Conservation (phyloP, 2,329 filamentous ascomycete genomes). For the Apiospora saccharicola region DNA sequence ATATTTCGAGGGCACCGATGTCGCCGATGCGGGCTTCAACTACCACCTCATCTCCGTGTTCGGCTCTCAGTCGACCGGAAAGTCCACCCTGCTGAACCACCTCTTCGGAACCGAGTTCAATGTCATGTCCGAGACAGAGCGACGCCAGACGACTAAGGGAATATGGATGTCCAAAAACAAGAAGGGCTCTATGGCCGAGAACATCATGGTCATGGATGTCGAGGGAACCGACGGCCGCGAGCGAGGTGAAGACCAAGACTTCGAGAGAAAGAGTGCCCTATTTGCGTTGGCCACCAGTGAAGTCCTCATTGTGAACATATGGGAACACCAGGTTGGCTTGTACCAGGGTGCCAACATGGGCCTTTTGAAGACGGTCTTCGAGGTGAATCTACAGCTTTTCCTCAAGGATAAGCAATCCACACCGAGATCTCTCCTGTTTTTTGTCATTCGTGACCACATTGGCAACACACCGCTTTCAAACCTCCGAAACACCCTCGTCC, state of each 20-base stretch:
- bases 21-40: slow-evolving; percentile 93
- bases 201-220: slow-evolving; percentile 99
- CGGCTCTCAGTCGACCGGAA: slow-evolving; percentile 97
- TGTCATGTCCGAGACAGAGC: slow-evolving; percentile 95
- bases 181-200: slow-evolving; percentile 83
- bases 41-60: slow-evolving; percentile 99
- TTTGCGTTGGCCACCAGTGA: slow-evolving; percentile 98
- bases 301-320: slow-evolving; percentile 97
- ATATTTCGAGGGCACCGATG: slow-evolving; percentile 81
- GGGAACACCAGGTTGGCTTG: slow-evolving; percentile 97
- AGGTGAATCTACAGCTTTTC: slow-evolving; percentile 97
- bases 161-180: slow-evolving; percentile 99
- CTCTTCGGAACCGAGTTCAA: slow-evolving; percentile 96
- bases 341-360: slow-evolving; percentile 99
- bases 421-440: slow-evolving; percentile 92
- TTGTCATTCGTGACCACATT: slow-evolving; percentile 97
- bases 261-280: slow-evolving; percentile 96
- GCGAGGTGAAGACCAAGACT: slow-evolving; percentile 97
- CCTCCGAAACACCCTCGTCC: slow-evolving; percentile 86
- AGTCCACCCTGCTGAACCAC: slow-evolving; percentile 95
- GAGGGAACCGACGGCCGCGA: slow-evolving; percentile 97
- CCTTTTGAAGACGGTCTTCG: slow-evolving; percentile 96
- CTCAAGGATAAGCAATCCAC: slow-evolving; percentile 93
- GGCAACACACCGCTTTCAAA: slow-evolving; percentile 91
- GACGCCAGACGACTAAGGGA: slow-evolving; percentile 96